Conservation (phyloP, 768 basidiomycete species). For the Serendipita indica region DNA sequence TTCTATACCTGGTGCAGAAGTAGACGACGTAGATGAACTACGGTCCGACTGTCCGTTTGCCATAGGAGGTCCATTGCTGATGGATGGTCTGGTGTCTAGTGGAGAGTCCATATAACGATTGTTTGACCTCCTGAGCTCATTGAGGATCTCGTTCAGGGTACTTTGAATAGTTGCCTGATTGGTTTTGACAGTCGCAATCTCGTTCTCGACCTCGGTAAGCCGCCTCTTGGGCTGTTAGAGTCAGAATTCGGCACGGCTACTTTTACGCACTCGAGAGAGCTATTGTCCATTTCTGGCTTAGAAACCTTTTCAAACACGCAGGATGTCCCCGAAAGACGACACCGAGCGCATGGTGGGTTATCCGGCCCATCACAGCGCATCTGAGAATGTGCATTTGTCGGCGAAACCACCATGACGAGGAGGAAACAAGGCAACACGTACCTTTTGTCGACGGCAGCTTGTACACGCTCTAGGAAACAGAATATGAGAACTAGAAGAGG, state of each 20-base stretch:
- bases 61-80: not conserved
- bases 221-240: conserved; percentile 11
- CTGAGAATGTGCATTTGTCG: conserved; percentile 8
- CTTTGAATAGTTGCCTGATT: conserved; percentile 12
- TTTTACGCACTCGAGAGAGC: conserved; percentile 11
- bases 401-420: not conserved
- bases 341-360: conserved; percentile 15
- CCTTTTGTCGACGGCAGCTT: conserved; percentile 9
- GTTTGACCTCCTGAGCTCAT: conserved; percentile 13
- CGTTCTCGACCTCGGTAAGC: conserved; percentile 13
- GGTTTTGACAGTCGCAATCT: not conserved
- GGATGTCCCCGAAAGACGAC: conserved; percentile 12
- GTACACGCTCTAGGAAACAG: not conserved
- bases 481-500: not conserved
- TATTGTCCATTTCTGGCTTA: conserved; percentile 13
- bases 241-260: not conserved
- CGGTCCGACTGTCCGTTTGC: conserved; percentile 6
- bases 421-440: not conserved
- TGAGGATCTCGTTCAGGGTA: conserved; percentile 14
- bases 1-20: not conserved
- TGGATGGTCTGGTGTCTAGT: not conserved
- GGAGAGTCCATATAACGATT: not conserved
- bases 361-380: conserved; percentile 13
- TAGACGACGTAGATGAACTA: not conserved
- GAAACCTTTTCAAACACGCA: conserved; percentile 15